Percentiles rank a stretch among this genome's conserved stretches.
phyloP scores from a whole-genome alignment of 2,329 filamentous ascomycete species.

The Pyrenophora tritici-repentis region DNA sequence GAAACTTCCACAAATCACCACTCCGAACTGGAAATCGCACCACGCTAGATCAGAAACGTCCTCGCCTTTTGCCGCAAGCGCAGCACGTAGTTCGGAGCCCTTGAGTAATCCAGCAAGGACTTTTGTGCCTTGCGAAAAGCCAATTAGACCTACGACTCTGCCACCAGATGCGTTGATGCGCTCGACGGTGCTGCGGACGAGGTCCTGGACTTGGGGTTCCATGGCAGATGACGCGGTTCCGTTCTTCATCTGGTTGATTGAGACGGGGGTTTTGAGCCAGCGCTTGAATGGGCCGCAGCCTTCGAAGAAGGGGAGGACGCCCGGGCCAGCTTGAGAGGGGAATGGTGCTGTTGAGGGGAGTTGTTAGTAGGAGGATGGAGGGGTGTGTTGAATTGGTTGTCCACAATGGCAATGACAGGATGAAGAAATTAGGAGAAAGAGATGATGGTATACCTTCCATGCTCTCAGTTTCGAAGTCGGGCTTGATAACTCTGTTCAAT shows the following conservation, averaged over 20 bases:
- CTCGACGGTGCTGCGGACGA: conserved; percentile 25
- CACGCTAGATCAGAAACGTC: conserved; percentile 7
- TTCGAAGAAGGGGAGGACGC: conserved; percentile 47
- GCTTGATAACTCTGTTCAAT: conserved; percentile 28
- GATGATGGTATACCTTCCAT: conserved; percentile 26
- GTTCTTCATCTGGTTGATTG: conserved; percentile 20
- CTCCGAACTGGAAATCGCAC: conserved; percentile 25
- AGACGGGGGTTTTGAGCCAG: conserved; percentile 33
- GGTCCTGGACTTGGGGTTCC: conserved; percentile 26
- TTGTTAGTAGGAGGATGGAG: conserved; percentile 4
- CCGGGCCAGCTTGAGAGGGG: conserved; percentile 41
- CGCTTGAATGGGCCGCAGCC: conserved; percentile 44
- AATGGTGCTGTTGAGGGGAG: conserved; percentile 31
- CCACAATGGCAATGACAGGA: not conserved
- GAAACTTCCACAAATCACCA: conserved; percentile 35
- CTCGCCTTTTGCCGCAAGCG: conserved; percentile 8
- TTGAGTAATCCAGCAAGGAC: conserved; percentile 41
- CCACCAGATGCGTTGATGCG: conserved; percentile 21
- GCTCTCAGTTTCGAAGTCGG: conserved; percentile 32
- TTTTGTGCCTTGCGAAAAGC: conserved; percentile 44
- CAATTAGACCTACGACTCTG: conserved; percentile 37
- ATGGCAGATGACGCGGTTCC: conserved; percentile 19
- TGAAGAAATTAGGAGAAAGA: not conserved
- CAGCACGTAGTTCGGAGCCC: conserved; percentile 25
- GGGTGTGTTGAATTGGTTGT: not conserved